These are phyloP conservation scores for Rhodosorus marinus DNA, from an alignment of 23 red algal species.

Conservation along the genomic window DNA sequence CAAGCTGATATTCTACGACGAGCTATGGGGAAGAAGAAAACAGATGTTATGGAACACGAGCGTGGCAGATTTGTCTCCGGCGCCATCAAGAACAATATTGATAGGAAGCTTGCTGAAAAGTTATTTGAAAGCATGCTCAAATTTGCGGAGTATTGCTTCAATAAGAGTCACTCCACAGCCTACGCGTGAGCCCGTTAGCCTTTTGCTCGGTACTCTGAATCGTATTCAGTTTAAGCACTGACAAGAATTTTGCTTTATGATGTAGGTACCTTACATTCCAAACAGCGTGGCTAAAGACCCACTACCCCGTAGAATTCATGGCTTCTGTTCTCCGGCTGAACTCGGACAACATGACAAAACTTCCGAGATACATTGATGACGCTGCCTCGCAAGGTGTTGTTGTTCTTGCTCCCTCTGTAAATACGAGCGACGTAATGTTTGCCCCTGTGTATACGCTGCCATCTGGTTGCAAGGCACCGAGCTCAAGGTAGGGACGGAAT, in stretches of 20 bases:
- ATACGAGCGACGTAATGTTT: slow-evolving; percentile 39
- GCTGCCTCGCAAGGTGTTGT: slow-evolving; percentile 15
- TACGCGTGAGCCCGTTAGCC: no score
- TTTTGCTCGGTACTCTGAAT: no score
- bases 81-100: slow-evolving; percentile 18
- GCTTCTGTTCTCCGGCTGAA: slow-evolving; percentile 51
- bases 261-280: slow-evolving; percentile 93
- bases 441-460: slow-evolving; percentile 15
- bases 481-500: no score
- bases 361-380: slow-evolving; percentile 50
- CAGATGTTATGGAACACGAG: slow-evolving; percentile 74
- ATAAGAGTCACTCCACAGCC: slow-evolving; percentile 89
- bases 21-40: slow-evolving; percentile 97
- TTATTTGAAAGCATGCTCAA: slow-evolving; percentile 71
- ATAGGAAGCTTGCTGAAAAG: slow-evolving; percentile 11
- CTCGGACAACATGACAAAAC: slow-evolving; percentile 35
- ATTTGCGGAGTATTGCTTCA: slow-evolving; percentile 98
- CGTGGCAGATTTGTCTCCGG: slow-evolving; percentile 45
- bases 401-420: slow-evolving; percentile 38
- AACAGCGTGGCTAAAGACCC: slow-evolving; percentile 81
- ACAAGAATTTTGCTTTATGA: no score
- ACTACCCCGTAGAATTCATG: slow-evolving; percentile 74
- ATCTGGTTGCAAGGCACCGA: no score
- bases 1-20: slow-evolving; percentile 85
- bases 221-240: no score